phyloP scores from a whole-genome alignment of 2,329 filamentous ascomycete genomes.

The Calcarisporium arbuscula region DNA sequence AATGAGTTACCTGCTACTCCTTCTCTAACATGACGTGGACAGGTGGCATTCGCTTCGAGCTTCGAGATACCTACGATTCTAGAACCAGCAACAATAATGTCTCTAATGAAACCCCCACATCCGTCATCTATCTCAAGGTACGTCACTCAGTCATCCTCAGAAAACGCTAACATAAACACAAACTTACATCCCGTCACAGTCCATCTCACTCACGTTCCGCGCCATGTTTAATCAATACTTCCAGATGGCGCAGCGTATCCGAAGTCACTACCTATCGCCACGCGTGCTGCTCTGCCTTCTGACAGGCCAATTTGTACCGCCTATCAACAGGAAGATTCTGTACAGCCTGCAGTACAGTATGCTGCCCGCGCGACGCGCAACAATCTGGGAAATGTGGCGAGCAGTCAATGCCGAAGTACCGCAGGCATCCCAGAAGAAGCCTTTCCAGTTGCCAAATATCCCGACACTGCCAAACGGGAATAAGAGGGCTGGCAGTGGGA shows the following conservation, averaged over 20 bases:
- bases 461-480: slow-evolving; percentile 25
- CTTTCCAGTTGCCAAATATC: slow-evolving; percentile 28
- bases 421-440: slow-evolving; percentile 36
- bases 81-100: slow-evolving; percentile 32
- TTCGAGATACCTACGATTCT: slow-evolving; percentile 63
- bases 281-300: slow-evolving; percentile 81
- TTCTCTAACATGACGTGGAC: slow-evolving; percentile 7
- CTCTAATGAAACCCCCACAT: slow-evolving; percentile 54
- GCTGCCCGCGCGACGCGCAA: slow-evolving; percentile 75
- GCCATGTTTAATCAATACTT: slow-evolving; percentile 98
- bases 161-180: too few species aligned
- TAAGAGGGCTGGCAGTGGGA: slow-evolving; percentile 22
- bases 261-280: slow-evolving; percentile 90
- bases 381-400: slow-evolving; percentile 81
- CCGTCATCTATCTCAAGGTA: slow-evolving; percentile 83
- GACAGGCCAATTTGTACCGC: slow-evolving; percentile 88
- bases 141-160: too few species aligned
- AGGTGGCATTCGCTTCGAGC: slow-evolving; percentile 77
- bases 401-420: slow-evolving; percentile 49
- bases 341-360: slow-evolving; percentile 98
- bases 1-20: too few species aligned
- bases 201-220: slow-evolving; percentile 81
- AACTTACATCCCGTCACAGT: slow-evolving; percentile 52
- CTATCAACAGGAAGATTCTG: slow-evolving; percentile 87
- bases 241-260: slow-evolving; percentile 83